A percentile compares a stretch with the other conserved stretches of the same genome.
These are phyloP conservation scores for Helotiales sp. DNA, from an alignment of 2,329 filamentous ascomycete genomes.

Conservation along the genomic window DNA sequence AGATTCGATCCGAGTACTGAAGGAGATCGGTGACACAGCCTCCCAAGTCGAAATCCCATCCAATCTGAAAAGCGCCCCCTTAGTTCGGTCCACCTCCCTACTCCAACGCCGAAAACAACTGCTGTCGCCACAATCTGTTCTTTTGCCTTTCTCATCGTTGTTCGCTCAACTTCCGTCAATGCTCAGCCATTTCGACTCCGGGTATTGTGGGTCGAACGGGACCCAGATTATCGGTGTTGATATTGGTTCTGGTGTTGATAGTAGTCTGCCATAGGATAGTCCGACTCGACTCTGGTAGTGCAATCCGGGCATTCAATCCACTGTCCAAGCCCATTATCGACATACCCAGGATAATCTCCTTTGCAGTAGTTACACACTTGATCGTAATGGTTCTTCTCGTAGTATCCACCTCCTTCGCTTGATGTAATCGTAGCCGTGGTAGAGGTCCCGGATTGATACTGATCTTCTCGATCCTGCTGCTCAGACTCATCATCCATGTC, in stretches of 20 bases:
- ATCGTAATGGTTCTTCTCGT: too few relatives aligned
- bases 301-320: slow-evolving; percentile 6
- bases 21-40: not conserved
- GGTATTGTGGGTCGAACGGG: too few relatives aligned
- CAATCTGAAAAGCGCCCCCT: not conserved
- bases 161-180: not conserved
- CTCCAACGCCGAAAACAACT: slow-evolving; percentile 15
- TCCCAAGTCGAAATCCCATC: too few relatives aligned
- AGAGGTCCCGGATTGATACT: not conserved
- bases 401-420: not conserved
- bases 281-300: not conserved
- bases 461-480: too few relatives aligned
- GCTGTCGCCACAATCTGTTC: not conserved
- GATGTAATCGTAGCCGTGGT: not conserved
- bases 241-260: too few relatives aligned
- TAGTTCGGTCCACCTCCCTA: slow-evolving; percentile 16
- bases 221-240: too few relatives aligned
- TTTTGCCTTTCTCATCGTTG: not conserved
- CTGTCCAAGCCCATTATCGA: not conserved
- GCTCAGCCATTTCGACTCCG: not conserved
- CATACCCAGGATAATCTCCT: not conserved
- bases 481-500: not conserved
- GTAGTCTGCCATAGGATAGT: not conserved
- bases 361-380: not conserved
- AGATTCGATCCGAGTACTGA: not conserved